Base-by-base conservation (phyloP, 495 filamentous ascomycete species). In the Hypoxylon rickii region DNA sequence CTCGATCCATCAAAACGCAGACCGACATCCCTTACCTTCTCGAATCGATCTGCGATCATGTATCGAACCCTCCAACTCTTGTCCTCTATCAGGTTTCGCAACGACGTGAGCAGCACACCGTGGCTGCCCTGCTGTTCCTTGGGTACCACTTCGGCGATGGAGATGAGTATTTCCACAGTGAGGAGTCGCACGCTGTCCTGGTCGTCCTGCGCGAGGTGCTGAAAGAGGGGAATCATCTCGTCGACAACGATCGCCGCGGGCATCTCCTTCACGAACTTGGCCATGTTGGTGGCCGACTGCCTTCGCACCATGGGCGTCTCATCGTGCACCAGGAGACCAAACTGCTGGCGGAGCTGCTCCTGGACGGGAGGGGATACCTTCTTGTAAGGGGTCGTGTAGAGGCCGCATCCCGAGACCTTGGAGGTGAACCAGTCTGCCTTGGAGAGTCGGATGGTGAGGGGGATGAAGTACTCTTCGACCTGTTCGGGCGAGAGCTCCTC, bases 341-440 rank as follows among this genome's bases (percentile, higher is more conserved):
- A 98, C 63, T 96, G 89, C 72, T 92, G 86, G 69, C 94, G 83
- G 15, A 98, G 83, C 51, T 80, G 86, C 74, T 96, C 90, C 70
- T 97, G 95, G 55, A 89, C 83, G n/a, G 85, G 76, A 11, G 85
- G 80, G 12, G 88, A 83, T 45, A 93, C 89, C 77, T 93, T 96
- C 47, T 81, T 85, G 81, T 98, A 98, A 54, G 94, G 93, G 37
- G 86, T 81, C 63, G 87, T 92, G 74, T 93, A 97, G 33, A 98
- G 88, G 39, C 93, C 94, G 58, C 94, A 95, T 6, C 92, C 94
- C 11, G 94, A 98, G 44, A 98, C 94, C 73, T 97, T 98, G 54
- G 95, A 97, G 21, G 94, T 98, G 69, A 98, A 98, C 94, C 94
- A 98, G 78, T 98, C 94, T 71, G 94, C 95, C 82, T 97, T 97